Conservation (phyloP, 176 grass and related monocot species). For the Carex pumila region DNA sequence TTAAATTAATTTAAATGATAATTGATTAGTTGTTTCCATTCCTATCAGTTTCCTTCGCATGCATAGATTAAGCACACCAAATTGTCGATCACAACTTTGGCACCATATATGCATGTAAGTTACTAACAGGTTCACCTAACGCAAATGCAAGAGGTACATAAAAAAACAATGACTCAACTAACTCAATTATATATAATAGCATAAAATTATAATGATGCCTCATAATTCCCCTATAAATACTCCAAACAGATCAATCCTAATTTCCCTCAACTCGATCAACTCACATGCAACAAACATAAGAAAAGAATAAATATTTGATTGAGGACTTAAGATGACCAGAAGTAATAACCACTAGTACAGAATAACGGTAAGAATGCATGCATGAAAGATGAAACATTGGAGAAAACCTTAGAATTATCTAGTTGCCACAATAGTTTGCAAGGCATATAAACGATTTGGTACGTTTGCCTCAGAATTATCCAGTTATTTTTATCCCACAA, state of each 20-base stretch:
- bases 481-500: too few species aligned
- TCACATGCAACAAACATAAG: neutral
- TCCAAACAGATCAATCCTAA: neutral
- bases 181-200: neutral
- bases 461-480: too few species aligned
- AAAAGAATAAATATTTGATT: neutral
- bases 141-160: neutral
- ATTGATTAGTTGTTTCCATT: too few species aligned
- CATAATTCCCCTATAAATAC: too few species aligned
- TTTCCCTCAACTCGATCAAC: neutral
- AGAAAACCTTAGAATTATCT: conserved; percentile 47
- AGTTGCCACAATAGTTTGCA: too few species aligned
- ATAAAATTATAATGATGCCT: too few species aligned
- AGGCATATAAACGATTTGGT: too few species aligned
- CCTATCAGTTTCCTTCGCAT: too few species aligned
- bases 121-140: neutral
- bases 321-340: neutral
- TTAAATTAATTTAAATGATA: too few species aligned
- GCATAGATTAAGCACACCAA: too few species aligned
- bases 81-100: neutral
- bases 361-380: conserved; percentile 48
- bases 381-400: conserved; percentile 70
- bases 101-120: neutral
- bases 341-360: neutral
- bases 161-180: neutral